phyloP scores from a whole-genome alignment of 345 rosid genomes.

The Brassica napus region Da-Ae NC_063436.1:29343001-29343500 shows the following conservation, averaged over 20 bases:
- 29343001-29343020: constrained; percentile 10
- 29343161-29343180: constrained; percentile 52
- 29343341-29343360: constrained; percentile 17
- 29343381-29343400: constrained; percentile 20
- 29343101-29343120: constrained; percentile 75
- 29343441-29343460: constrained; percentile 6
- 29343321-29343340: constrained; percentile 32
- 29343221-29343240: constrained; percentile 15
- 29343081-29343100: constrained; percentile 55
- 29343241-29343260: neutral
- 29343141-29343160: constrained; percentile 66
- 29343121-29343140: constrained; percentile 64
- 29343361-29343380: constrained; percentile 27
- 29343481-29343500: neutral
- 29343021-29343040: constrained; percentile 2
- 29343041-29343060: constrained; percentile 12
- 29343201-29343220: constrained; percentile 26
- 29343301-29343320: constrained; percentile 23
- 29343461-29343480: constrained; percentile 9
- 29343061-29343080: constrained; percentile 51
- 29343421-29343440: constrained; percentile 20
- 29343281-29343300: constrained; percentile 9
- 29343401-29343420: constrained; percentile 8
- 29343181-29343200: constrained; percentile 34
- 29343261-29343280: constrained; percentile 19